Conservation (phyloP, 2,329 filamentous ascomycete species). For the Paraconiothyrium sp. region DNA sequence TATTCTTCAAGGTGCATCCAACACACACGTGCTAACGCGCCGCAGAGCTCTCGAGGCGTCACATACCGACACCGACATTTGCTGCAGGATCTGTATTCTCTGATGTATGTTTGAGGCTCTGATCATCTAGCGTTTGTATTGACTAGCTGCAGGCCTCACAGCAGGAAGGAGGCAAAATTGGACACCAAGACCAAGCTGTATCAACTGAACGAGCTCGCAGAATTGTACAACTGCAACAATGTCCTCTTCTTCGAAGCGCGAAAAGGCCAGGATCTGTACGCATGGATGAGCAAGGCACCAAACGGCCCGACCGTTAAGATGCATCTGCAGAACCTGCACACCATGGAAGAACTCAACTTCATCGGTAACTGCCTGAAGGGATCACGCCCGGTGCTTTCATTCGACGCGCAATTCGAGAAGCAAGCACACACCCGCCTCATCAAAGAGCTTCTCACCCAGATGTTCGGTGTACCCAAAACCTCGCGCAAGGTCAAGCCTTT, state of each 20-base stretch:
- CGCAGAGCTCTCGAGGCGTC: slow-evolving; percentile 81
- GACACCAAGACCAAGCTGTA: slow-evolving; percentile 90
- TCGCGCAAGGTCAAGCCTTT: slow-evolving; percentile 94
- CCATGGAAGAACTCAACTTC: slow-evolving; percentile 96
- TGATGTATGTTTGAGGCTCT: slow-evolving; percentile 63
- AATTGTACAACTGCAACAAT: slow-evolving; percentile 93
- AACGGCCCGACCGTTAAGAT: slow-evolving; percentile 81
- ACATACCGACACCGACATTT: slow-evolving; percentile 95
- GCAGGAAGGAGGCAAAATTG: slow-evolving; percentile 93
- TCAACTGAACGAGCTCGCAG: slow-evolving; percentile 56
- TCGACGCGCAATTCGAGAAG: slow-evolving; percentile 86
- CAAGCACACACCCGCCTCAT: slow-evolving; percentile 83
- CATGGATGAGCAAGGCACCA: slow-evolving; percentile 91
- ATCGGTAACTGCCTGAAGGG: slow-evolving; percentile 97
- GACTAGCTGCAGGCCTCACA: slow-evolving; percentile 69
- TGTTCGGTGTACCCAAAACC: slow-evolving; percentile 90
- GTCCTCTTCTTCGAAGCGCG: slow-evolving; percentile 94
- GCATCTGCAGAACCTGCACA: slow-evolving; percentile 88
- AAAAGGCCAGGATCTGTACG: slow-evolving; percentile 92
- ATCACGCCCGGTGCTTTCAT: slow-evolving; percentile 87
- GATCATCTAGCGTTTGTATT: too few species aligned
- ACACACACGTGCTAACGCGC: slow-evolving; percentile 27
- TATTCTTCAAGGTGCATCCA: neutral
- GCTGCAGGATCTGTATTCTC: slow-evolving; percentile 84
- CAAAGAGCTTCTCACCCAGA: slow-evolving; percentile 88